Conservation (phyloP, 2,329 filamentous ascomycete genomes). For the Rasamsonia emersonii region DNA sequence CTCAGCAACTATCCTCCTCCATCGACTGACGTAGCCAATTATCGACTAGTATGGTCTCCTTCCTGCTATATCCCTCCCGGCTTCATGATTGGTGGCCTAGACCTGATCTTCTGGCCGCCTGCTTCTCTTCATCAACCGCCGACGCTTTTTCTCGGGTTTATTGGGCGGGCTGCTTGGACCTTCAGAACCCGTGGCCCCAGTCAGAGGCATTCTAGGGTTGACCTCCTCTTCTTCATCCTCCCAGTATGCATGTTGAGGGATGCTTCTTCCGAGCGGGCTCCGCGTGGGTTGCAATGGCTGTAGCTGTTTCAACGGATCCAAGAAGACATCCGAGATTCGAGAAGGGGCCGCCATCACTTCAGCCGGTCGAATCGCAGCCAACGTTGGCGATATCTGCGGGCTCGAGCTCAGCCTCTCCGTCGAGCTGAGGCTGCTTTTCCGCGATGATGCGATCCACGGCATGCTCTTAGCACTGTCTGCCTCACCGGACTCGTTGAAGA, state of each 20-base stretch:
- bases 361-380: no score
- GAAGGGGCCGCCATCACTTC: no score
- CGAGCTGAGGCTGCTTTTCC: neutral
- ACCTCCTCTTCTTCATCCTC: neutral
- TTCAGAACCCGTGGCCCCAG: no score
- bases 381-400: no score
- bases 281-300: conserved; percentile 17
- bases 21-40: no score
- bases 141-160: conserved; percentile 5
- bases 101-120: conserved; percentile 5
- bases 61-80: no score
- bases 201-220: neutral
- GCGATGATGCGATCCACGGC: conserved; percentile 2
- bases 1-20: no score
- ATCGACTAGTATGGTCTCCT: no score
- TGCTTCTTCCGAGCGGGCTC: conserved; percentile 28
- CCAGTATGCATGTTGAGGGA: conserved; percentile 14
- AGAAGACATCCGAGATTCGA: conserved; percentile 12
- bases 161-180: no score
- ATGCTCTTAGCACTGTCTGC: conserved; percentile 12
- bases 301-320: conserved; percentile 12
- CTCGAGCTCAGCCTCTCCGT: no score
- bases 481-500: conserved; percentile 1
- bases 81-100: no score
- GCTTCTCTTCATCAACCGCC: conserved; percentile 3